phyloP scores from a whole-genome alignment of 768 basidiomycete species.

The Chlorophyllum brunneum region DNA sequence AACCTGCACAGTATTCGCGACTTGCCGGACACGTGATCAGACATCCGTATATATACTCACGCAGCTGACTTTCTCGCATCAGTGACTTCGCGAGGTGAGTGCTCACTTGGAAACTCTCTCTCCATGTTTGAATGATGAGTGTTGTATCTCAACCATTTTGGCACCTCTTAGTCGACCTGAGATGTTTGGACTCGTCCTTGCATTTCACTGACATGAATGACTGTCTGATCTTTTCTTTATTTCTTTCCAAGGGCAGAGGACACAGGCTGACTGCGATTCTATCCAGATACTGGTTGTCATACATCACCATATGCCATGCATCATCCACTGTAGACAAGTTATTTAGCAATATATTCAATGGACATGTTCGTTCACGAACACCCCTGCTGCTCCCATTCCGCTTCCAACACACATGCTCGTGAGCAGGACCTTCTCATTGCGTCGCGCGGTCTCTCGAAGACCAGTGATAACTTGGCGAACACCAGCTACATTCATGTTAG shows the following conservation, averaged over 20 bases:
- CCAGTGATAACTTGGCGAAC: constrained; percentile 85
- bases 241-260: constrained; percentile 5
- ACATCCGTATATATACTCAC: constrained; percentile 3
- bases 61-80: neutral
- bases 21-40: constrained; percentile 25
- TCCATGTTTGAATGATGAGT: constrained; percentile 58
- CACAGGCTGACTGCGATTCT: neutral
- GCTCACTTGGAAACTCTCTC: constrained; percentile 8
- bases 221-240: constrained; percentile 59
- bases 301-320: neutral
- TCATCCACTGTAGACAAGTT: neutral
- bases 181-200: constrained; percentile 26
- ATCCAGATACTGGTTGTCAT: neutral
- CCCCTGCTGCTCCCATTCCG: constrained; percentile 84
- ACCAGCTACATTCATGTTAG: constrained; percentile 52
- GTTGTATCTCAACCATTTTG: constrained; percentile 69
- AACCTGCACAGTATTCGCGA: constrained; percentile 28
- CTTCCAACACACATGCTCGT: constrained; percentile 80
- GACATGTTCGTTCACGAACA: constrained; percentile 68
- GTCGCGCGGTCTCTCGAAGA: constrained; percentile 74
- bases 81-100: constrained; percentile 22
- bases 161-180: constrained; percentile 92
- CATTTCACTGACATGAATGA: constrained; percentile 80
- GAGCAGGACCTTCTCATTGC: constrained; percentile 65
- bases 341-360: constrained; percentile 14